Evolutionary conservation across 23 red algal species (phyloP).

Genomic region (Rhodosorus marinus): DNA sequence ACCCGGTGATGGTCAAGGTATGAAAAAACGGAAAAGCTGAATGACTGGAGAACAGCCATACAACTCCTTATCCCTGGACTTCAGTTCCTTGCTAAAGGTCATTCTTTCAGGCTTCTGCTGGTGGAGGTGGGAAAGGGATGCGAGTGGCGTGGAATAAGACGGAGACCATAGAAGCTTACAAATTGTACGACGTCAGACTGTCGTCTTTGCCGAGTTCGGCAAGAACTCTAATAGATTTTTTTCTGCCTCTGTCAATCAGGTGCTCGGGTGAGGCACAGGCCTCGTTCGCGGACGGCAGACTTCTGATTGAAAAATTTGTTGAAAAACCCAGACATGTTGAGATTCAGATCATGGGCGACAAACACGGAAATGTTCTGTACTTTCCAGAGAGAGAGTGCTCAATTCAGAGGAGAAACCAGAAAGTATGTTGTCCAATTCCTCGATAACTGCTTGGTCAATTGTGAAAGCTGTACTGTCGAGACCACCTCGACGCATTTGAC

Average conservation of each 20-base stretch:
- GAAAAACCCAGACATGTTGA: constrained; percentile 35
- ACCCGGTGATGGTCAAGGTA: constrained; percentile 44
- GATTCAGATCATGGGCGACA: constrained; percentile 29
- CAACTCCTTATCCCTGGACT: too few relatives aligned
- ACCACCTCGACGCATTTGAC: too few relatives aligned
- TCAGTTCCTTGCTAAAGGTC: too few relatives aligned
- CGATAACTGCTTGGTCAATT: too few relatives aligned
- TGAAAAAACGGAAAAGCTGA: too few relatives aligned
- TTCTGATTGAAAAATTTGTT: constrained; percentile 44
- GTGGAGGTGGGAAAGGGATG: constrained; percentile 27
- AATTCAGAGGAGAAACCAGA: constrained; percentile 43
- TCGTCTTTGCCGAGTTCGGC: constrained; percentile 3
- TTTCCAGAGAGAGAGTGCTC: constrained; percentile 36
- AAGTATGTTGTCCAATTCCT: too few relatives aligned
- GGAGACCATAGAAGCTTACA: too few relatives aligned
- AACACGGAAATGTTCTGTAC: constrained; percentile 20
- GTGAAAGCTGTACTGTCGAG: too few relatives aligned
- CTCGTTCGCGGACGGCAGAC: constrained; percentile 12
- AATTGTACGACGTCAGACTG: too few relatives aligned
- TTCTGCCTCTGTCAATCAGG: too few relatives aligned
- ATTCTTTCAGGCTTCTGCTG: constrained; percentile 24
- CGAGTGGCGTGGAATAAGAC: constrained; percentile 8
- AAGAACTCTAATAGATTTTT: constrained; percentile 6
- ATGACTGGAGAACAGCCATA: too few relatives aligned
- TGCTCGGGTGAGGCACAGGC: constrained; percentile 18